These are phyloP conservation scores for Apiospora saccharicola DNA, from an alignment of 2,329 filamentous ascomycete species.

Conservation along the genomic window DNA sequence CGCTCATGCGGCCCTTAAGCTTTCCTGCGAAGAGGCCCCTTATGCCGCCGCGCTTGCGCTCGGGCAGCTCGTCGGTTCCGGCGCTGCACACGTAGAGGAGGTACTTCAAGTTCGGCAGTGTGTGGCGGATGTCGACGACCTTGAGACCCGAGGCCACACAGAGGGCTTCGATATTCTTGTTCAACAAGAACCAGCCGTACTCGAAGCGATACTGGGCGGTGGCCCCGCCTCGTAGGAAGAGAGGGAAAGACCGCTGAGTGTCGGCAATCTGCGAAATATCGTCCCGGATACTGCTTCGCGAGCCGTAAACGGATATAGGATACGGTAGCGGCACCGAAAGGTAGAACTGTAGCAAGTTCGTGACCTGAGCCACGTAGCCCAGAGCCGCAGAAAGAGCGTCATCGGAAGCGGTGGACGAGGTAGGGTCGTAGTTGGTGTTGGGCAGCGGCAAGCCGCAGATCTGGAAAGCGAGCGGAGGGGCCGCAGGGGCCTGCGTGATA, in stretches of 20 bases:
- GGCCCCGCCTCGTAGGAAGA: slow-evolving; percentile 73
- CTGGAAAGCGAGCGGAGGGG: slow-evolving; percentile 77
- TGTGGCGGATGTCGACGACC: slow-evolving; percentile 89
- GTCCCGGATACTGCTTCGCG: slow-evolving; percentile 72
- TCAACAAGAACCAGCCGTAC: slow-evolving; percentile 94
- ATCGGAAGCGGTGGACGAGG: slow-evolving; percentile 59
- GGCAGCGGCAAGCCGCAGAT: slow-evolving; percentile 82
- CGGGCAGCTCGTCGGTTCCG: slow-evolving; percentile 69
- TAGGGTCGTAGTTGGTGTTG: slow-evolving; percentile 76
- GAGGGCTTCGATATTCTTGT: slow-evolving; percentile 86
- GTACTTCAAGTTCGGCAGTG: slow-evolving; percentile 92
- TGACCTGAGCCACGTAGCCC: slow-evolving; percentile 79
- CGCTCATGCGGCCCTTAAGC: slow-evolving; percentile 45
- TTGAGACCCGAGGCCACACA: slow-evolving; percentile 73
- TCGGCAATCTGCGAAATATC: slow-evolving; percentile 57
- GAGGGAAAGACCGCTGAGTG: slow-evolving; percentile 75
- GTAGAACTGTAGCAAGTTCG: slow-evolving; percentile 82
- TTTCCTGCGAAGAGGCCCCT: slow-evolving; percentile 63
- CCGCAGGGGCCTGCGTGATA: slow-evolving; percentile 69
- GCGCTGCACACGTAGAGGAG: slow-evolving; percentile 88
- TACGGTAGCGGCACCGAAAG: slow-evolving; percentile 82
- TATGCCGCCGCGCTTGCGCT: slow-evolving; percentile 67
- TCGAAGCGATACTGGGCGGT: slow-evolving; percentile 88
- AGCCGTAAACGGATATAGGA: slow-evolving; percentile 75
- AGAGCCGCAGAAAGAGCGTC: slow-evolving; percentile 82